phyloP scores from a whole-genome alignment of 2,329 filamentous ascomycete species.

The Blastomyces silverae region DNA sequence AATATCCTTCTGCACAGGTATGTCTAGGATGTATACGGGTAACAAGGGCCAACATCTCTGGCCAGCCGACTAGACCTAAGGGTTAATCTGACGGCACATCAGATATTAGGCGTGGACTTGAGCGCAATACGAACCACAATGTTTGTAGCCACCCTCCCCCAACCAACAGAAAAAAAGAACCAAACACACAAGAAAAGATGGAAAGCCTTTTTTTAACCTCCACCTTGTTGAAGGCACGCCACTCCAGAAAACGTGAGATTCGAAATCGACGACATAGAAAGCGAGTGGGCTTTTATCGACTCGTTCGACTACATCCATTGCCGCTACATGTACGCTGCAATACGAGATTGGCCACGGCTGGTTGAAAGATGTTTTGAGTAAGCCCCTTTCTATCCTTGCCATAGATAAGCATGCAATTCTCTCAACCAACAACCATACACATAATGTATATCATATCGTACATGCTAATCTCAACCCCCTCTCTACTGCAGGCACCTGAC shows the following conservation, averaged over 20 bases:
- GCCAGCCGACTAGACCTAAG: background rate
- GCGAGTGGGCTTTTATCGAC: slow-evolving; percentile 50
- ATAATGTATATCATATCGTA: background rate
- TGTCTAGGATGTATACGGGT: slow-evolving; percentile 8
- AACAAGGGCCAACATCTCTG: background rate
- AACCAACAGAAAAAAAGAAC: background rate
- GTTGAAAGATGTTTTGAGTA: slow-evolving; percentile 43
- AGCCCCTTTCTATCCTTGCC: slow-evolving; percentile 14
- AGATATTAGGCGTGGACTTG: slow-evolving; percentile 12
- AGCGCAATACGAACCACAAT: slow-evolving; percentile 10
- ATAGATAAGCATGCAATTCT: background rate
- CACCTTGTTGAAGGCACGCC: slow-evolving; percentile 24
- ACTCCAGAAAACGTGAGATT: slow-evolving; percentile 55
- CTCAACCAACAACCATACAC: too few relatives aligned
- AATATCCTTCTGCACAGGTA: slow-evolving; percentile 18
- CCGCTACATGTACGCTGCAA: slow-evolving; percentile 45
- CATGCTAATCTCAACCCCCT: background rate
- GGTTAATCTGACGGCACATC: slow-evolving; percentile 13
- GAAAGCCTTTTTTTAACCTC: background rate
- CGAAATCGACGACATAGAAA: slow-evolving; percentile 56
- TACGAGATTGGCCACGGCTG: slow-evolving; percentile 49
- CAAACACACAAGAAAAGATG: background rate
- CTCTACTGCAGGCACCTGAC: slow-evolving; percentile 12
- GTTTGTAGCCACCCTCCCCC: slow-evolving; percentile 7
- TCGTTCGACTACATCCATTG: slow-evolving; percentile 53